A percentile compares a stretch with the other conserved stretches of the same genome.
phyloP scores from a whole-genome alignment of 1,139 yeast species.

The Suhomyces guaymorum region DNA sequence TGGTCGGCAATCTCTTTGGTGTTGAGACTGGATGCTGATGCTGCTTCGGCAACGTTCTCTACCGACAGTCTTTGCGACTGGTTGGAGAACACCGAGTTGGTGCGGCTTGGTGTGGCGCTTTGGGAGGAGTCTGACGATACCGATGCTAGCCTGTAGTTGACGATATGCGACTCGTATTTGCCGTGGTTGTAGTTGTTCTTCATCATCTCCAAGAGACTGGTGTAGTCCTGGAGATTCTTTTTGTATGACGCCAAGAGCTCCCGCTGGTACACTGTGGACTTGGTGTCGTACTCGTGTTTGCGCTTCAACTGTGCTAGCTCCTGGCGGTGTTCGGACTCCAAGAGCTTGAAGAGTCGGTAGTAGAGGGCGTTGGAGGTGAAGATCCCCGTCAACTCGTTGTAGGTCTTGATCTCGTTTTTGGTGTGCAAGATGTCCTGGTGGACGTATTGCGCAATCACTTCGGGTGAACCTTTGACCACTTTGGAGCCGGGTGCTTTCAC shows the following conservation, averaged over 20 bases:
- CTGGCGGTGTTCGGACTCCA: constrained; percentile 22
- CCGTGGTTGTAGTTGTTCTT: constrained; percentile 25
- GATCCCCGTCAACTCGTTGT: constrained; percentile 23
- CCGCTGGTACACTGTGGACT: constrained; percentile 15
- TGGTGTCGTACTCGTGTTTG: constrained; percentile 13
- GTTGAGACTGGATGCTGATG: too few relatives aligned
- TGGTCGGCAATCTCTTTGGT: constrained; percentile 9
- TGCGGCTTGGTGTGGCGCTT: not conserved
- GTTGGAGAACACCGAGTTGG: constrained; percentile 5
- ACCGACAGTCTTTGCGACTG: constrained; percentile 2
- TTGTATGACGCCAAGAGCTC: constrained; percentile 21
- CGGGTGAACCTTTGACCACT: constrained; percentile 21
- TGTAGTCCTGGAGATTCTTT: constrained; percentile 21
- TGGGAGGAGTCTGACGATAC: not conserved
- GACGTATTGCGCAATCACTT: constrained; percentile 22
- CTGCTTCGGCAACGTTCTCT: not conserved
- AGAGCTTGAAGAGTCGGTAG: constrained; percentile 20
- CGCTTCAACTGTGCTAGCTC: constrained; percentile 17
- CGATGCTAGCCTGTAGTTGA: constrained; percentile 11
- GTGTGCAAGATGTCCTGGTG: constrained; percentile 22
- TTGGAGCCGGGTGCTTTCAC: constrained; percentile 4
- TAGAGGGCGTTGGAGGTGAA: constrained; percentile 19
- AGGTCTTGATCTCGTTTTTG: constrained; percentile 22
- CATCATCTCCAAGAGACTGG: constrained; percentile 23
- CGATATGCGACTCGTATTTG: constrained; percentile 15